Evolutionary conservation across 306 rosid genomes (phyloP), one percentile per base, ranked within the genome.

Genomic region (Rosa persica): DNA sequence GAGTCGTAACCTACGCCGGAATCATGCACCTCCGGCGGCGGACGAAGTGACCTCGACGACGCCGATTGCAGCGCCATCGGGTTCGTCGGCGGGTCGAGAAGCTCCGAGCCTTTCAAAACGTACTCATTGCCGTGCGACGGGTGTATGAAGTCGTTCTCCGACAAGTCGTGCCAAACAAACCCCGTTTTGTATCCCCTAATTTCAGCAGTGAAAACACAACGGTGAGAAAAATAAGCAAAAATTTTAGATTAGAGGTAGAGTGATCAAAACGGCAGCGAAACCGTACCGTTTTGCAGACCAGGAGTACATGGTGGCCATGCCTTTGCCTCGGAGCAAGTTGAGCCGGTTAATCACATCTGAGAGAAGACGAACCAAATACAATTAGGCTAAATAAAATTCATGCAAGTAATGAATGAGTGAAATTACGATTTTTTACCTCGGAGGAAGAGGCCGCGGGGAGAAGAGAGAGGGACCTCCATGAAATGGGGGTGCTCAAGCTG

Each of bases 401-500:
- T 27, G 39, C 66, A 25, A 30, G 39, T 1, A 12, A 48, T 6
- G 46, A 61, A 36, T 5, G 36, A 55, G 38, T 4, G 71, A 66
- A 38, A 39, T 17, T 17, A 66, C 3, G 70, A 66, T 3, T 38
- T n/a, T n/a, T 76, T 86, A 91, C 98, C 98, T 84, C 81, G 80
- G 86, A 95, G 99, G 79, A 86, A 84, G 86, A 95, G 98, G 8
- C 98, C 99, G 39, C 92, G 93, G 36, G 98, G 82, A 0, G 97
- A 89, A 46, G 99, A 87, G 77, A 93, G 98, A 75, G 93, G 84
- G 71, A 95, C 97, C 76, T 95, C 98, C 93, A 95, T 92, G 98
- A 89, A 95, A 74, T 95, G 98, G 5, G 98, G 98, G 76, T 95
- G 98, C 48, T 95, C 96, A 20, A 95, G 98, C 67, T 88, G 96